Evolutionary conservation across 257 asterid genomes (phyloP).

Genomic region (Fraxinus quadrangulata): DNA sequence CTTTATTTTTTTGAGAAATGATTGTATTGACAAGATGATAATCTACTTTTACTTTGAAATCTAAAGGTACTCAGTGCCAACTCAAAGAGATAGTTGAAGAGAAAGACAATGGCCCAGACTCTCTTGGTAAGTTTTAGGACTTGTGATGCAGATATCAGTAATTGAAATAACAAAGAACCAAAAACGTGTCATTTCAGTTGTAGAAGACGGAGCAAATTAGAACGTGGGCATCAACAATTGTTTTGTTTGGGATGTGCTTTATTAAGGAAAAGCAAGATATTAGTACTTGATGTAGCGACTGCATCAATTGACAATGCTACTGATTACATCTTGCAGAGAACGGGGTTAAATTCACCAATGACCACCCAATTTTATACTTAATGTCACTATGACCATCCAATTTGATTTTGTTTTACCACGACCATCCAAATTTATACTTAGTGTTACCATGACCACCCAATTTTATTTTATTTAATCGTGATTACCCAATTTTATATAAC

Average conservation of each 20-base stretch:
- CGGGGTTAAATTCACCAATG: constrained; percentile 7
- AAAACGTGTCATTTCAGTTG: constrained; percentile 47
- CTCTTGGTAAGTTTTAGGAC: constrained; percentile 57
- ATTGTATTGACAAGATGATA: background rate
- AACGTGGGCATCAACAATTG: constrained; percentile 94
- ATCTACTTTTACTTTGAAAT: constrained; percentile 4
- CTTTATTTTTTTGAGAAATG: background rate
- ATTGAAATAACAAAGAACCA: background rate
- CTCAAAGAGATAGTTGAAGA: constrained; percentile 82
- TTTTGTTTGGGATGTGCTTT: constrained; percentile 91
- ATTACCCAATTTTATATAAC: no score
- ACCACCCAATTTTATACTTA: no score
- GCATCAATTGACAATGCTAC: constrained; percentile 95
- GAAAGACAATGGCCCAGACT: constrained; percentile 72
- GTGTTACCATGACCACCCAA: no score
- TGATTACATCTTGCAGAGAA: constrained; percentile 82
- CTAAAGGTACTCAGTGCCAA: constrained; percentile 81
- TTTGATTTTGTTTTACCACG: no score
- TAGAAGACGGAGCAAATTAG: constrained; percentile 97
- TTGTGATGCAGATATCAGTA: background rate
- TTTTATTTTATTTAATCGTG: no score
- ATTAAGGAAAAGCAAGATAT: constrained; percentile 71
- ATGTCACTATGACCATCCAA: no score
- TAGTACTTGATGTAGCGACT: constrained; percentile 94
- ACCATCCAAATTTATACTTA: no score